Evolutionary conservation across 805 yeast species (phyloP), one percentile per base, ranked within the genome.

Genomic region (Monosporozyma unispora): DNA sequence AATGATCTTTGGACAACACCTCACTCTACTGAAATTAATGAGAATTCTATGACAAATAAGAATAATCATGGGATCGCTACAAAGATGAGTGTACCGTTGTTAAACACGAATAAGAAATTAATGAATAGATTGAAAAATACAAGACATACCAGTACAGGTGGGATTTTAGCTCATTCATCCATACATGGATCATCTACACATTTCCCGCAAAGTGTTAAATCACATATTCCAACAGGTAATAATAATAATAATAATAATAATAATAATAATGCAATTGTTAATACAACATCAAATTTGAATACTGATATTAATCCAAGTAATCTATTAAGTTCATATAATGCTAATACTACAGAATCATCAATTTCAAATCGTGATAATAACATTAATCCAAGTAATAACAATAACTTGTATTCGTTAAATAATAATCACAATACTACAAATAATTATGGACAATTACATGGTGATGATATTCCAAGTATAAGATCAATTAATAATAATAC

Each of bases 91-190:
- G 70, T 59, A 1, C 70, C 69, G 1, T 50, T 60, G 22, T 49
- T 66, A 33, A 65, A 61, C 46, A 57, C 54, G 28, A 57, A 57
- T 28, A 63, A 60, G 28, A 53, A 60, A 47, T 44, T 60, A 44
- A 41, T 51, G 21, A 57, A 57, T 39, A 51, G 66, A 43, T 52
- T 61, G 47, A 62, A 63, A 53, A 63, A 55, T 46, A 58, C 62
- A 21, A 59, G 68, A 44, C 68, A 62, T 49, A 62, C 62, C 8
- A 66, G 68, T 52, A 58, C 63, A 28, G 62, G 67, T 41, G 63
- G 63, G 1, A 57, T 62, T 1, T 61, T 66, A 22, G 29, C 48
- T 1, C 49, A 54, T 38, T 14, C 29, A 16, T 12, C 48, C 4
- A 21, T 51, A 27, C 44, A 44, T 8, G 21, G 42, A 8, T 18